A percentile compares a stretch with the other conserved stretches of the same genome.
These are phyloP conservation scores for Uronychia binucleata DNA, from an alignment of 73 alveolate genomes.

Conservation along the genomic window DNA sequence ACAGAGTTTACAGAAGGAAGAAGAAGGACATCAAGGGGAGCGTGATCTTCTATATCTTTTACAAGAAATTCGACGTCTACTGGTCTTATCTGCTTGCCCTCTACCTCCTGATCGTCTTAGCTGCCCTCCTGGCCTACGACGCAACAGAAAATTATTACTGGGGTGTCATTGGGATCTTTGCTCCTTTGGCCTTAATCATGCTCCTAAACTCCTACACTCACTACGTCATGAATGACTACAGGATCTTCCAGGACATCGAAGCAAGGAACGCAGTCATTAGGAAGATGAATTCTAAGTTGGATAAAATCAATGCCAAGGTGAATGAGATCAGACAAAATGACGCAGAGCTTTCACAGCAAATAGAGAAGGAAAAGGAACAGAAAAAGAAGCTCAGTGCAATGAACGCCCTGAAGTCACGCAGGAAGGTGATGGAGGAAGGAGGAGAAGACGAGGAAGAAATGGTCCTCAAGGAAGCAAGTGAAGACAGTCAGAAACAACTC, in stretches of 20 bases:
- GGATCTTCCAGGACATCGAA: constrained; percentile 33
- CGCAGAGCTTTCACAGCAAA: constrained; percentile 2
- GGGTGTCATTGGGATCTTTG: constrained; percentile 36
- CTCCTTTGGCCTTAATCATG: constrained; percentile 20
- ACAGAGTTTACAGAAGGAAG: constrained; percentile 57
- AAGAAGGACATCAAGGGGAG: constrained; percentile 45
- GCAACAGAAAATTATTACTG: constrained; percentile 9
- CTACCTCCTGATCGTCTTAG: constrained; percentile 14
- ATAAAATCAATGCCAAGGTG: constrained; percentile 24
- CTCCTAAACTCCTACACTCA: constrained; percentile 42
- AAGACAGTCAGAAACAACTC: neutral
- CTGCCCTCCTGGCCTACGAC: constrained; percentile 36
- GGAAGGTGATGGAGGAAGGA: constrained; percentile 29
- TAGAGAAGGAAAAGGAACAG: constrained; percentile 19
- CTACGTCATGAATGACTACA: constrained; percentile 58
- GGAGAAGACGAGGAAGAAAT: constrained; percentile 52
- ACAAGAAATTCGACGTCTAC: constrained; percentile 32
- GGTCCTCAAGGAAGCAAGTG: neutral
- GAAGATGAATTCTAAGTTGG: constrained; percentile 50
- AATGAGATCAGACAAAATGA: constrained; percentile 26
- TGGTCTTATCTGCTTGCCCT: constrained; percentile 40
- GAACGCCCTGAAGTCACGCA: constrained; percentile 4
- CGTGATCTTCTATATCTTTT: constrained; percentile 36
- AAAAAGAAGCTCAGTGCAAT: constrained; percentile 22
- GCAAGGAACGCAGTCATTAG: constrained; percentile 11